Conservation (phyloP, 768 basidiomycete species). For the Hygrophorus pudorinus region DNA sequence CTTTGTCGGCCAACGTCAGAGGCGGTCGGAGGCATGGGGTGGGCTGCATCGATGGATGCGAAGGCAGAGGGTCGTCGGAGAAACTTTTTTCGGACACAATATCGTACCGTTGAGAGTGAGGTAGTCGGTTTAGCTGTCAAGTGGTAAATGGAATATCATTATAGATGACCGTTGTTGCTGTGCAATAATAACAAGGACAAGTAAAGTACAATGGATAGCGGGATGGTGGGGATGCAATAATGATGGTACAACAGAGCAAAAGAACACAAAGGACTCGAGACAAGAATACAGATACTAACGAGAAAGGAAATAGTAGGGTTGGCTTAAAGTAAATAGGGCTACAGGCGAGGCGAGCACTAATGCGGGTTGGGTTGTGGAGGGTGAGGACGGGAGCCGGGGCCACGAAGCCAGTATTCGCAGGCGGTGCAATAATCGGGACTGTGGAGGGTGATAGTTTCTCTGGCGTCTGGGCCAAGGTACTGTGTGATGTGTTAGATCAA, state of each 20-base stretch:
- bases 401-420: conserved; percentile 51
- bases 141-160: conserved; percentile 33
- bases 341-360: not conserved
- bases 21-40: not conserved
- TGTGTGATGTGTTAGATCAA: conserved; percentile 19
- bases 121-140: conserved; percentile 68
- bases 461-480: conserved; percentile 65
- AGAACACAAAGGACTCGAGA: conserved; percentile 3
- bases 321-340: not conserved
- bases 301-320: not conserved
- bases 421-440: conserved; percentile 45
- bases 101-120: conserved; percentile 80
- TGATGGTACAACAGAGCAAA: conserved; percentile 5
- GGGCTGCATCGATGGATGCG: conserved; percentile 18
- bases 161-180: conserved; percentile 1
- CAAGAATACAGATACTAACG: no score
- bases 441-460: conserved; percentile 45
- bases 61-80: conserved; percentile 33
- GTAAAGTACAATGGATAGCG: no score
- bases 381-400: conserved; percentile 31
- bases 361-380: conserved; percentile 4
- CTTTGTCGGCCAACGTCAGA: conserved; percentile 3
- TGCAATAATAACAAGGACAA: conserved; percentile 3
- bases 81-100: conserved; percentile 63
- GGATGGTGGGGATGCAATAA: not conserved